phyloP scores from a whole-genome alignment of 2,329 filamentous ascomycete genomes.

The Ambrosiella cleistominuta region DNA sequence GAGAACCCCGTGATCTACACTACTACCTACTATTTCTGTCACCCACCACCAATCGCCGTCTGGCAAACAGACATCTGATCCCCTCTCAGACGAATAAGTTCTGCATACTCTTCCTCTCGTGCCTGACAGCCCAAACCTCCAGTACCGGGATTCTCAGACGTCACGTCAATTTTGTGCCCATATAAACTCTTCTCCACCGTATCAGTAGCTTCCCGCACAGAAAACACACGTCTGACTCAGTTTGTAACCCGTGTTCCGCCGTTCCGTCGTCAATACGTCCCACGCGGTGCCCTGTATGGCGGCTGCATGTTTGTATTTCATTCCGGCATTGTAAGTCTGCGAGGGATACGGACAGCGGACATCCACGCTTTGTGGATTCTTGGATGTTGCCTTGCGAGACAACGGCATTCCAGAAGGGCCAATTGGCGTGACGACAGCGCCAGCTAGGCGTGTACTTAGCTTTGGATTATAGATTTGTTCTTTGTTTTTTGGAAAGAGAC shows the following conservation, averaged over 20 bases:
- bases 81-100: too few relatives aligned
- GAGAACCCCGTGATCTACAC: too few relatives aligned
- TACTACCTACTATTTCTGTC: too few relatives aligned
- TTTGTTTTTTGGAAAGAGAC: not conserved
- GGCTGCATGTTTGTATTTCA: not conserved
- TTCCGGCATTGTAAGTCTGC: not conserved
- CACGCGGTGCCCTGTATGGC: not conserved
- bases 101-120: too few relatives aligned
- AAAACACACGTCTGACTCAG: not conserved
- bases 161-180: not conserved
- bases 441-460: not conserved
- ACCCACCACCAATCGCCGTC: too few relatives aligned
- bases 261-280: not conserved
- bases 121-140: not conserved
- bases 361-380: not conserved
- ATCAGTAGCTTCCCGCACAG: not conserved
- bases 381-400: not conserved
- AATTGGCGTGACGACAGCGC: slow-evolving; percentile 4
- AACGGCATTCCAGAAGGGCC: not conserved
- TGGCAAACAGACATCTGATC: too few relatives aligned
- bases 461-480: not conserved
- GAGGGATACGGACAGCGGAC: not conserved
- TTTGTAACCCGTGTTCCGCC: not conserved
- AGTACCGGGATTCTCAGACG: not conserved
- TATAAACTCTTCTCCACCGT: not conserved